Percentiles rank a stretch among this genome's conserved stretches.
Conservation (phyloP, 768 basidiomycete genomes). For the Botryobasidium botryosum region DNA sequence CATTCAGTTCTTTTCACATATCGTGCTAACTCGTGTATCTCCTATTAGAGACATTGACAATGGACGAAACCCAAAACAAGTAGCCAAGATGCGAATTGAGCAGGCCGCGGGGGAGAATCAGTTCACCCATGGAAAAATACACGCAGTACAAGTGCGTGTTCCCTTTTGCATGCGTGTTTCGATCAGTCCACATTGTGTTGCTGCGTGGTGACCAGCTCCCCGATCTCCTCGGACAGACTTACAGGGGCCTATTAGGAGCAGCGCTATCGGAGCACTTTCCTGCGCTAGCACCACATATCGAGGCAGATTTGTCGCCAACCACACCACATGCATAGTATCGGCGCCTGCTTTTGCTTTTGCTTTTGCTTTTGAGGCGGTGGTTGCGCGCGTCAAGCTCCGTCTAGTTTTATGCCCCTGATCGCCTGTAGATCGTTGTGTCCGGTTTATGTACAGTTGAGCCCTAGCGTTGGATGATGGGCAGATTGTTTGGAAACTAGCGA, state of each 20-base stretch:
- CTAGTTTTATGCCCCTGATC: not conserved
- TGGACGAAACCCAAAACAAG: conserved; percentile 61
- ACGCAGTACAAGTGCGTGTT: conserved; percentile 53
- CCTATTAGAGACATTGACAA: conserved; percentile 51
- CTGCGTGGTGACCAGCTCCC: conserved; percentile 3
- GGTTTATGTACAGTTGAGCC: not conserved
- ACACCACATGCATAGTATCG: not conserved
- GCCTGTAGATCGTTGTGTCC: not conserved
- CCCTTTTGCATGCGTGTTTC: not conserved
- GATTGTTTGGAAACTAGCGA: too few species aligned
- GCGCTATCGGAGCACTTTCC: conserved; percentile 59
- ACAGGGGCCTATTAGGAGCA: conserved; percentile 47
- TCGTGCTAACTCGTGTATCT: not conserved
- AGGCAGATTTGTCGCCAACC: too few species aligned
- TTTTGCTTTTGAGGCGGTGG: not conserved
- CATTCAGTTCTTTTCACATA: not conserved
- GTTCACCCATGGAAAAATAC: conserved; percentile 80
- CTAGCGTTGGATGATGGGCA: not conserved
- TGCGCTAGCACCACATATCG: conserved; percentile 37
- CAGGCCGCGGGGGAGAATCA: conserved; percentile 78
- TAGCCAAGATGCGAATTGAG: conserved; percentile 66
- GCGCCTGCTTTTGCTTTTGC: not conserved
- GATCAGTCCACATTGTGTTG: not conserved
- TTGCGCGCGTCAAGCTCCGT: not conserved
- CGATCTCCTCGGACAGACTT: conserved; percentile 33